Conservation (phyloP, 2,329 filamentous ascomycete genomes). For the Neonectria hederae region DNA sequence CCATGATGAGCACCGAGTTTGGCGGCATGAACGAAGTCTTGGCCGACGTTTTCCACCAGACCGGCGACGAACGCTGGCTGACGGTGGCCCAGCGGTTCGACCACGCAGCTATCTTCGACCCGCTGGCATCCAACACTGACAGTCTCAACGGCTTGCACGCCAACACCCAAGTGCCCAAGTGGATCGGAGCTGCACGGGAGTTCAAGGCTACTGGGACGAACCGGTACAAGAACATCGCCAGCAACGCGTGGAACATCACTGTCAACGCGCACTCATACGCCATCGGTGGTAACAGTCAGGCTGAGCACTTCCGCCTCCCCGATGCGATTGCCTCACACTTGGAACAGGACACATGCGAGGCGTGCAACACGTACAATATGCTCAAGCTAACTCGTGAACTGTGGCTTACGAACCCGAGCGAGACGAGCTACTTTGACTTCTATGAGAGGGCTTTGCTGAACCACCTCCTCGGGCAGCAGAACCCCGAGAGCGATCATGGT, state of each 20-base stretch:
- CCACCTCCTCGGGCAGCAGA: conserved; percentile 60
- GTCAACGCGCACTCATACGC: conserved; percentile 59
- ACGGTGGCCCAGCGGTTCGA: conserved; percentile 59
- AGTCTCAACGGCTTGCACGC: conserved; percentile 59
- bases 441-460: conserved; percentile 62
- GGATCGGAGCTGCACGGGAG: conserved; percentile 60
- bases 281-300: conserved; percentile 63
- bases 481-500: conserved; percentile 55
- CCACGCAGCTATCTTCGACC: conserved; percentile 57
- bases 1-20: conserved; percentile 58
- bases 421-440: conserved; percentile 59
- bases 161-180: conserved; percentile 64
- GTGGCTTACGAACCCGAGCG: conserved; percentile 54
- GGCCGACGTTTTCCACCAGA: conserved; percentile 58
- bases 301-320: conserved; percentile 60
- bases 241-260: conserved; percentile 59
- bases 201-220: conserved; percentile 58
- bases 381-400: conserved; percentile 63
- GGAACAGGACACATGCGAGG: conserved; percentile 58
- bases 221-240: conserved; percentile 58
- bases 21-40: conserved; percentile 64
- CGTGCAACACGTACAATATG: conserved; percentile 67
- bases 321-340: conserved; percentile 58
- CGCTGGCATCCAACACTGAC: conserved; percentile 56
- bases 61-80: conserved; percentile 57